Evolutionary conservation across 257 asterid genomes (phyloP), one percentile per base, ranked within the genome.

Genomic region (Cinchona pubescens): DNA sequence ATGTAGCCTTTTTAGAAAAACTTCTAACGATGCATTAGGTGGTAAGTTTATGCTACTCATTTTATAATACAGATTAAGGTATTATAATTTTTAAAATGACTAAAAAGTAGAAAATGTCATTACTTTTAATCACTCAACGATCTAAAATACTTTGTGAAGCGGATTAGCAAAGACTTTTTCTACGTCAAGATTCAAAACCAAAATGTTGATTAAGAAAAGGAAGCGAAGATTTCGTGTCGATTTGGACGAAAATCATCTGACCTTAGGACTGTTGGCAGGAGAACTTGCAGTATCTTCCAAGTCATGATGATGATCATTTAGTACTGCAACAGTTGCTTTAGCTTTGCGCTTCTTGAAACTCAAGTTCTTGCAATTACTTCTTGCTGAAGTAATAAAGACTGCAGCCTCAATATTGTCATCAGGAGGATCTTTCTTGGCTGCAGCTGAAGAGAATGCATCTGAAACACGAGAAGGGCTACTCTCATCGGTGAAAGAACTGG

Each of bases 231-330:
- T 25, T 60, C n/a, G 61, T 4, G 7, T 29, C 2, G 13, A 13
- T 19, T n/a, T 15, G 34, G 29, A 63, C 45, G 14, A 29, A 67
- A 16, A 18, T 0, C 12, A 11, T 63, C 72, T 30, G 5, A 88
- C 97, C 95, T 86, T 91, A 73, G 97, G 97, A 53, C 95, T 89
- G 71, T 83, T 86, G 42, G 83, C 90, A 58, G 97, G 96, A 67
- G 97, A 91, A 69, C 92, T 89, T 19, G 97, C 97, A 42, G 97
- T 91, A 76, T 91, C 97, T 78, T 87, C 90, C 73, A 91, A 83
- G 76, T 89, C 96, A 56, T 30, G 67, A 83, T 89, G 95, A 56
- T 30, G 67, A 83, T 32, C 76, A 80, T 82, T 87, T 45, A 70
- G 49, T 37, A 48, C 40, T 0, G 75, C 85, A n/a, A n/a, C n/a